Conservation (phyloP, 768 basidiomycete genomes). For the Hydnomerulius pinastri region DNA sequence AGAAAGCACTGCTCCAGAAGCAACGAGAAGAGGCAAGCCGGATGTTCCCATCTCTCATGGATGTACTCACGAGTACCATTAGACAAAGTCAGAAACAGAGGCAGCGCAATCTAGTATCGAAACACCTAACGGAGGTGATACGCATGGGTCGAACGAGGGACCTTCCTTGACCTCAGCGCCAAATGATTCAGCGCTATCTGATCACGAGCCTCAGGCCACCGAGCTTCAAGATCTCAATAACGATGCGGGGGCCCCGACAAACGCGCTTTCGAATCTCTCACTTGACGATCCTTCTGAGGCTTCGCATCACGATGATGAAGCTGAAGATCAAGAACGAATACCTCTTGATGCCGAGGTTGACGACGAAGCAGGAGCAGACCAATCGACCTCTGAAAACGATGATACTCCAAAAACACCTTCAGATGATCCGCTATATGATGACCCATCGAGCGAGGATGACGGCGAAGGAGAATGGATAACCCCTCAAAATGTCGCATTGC, state of each 20-base stretch:
- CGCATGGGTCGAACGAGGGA: background rate
- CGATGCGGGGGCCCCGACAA: too few species aligned
- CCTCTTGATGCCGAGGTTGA: constrained; percentile 50
- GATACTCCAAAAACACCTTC: constrained; percentile 10
- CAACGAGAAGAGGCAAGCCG: constrained; percentile 31
- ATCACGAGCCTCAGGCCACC: background rate
- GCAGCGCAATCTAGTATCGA: constrained; percentile 1
- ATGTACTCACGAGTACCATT: background rate
- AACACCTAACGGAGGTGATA: constrained; percentile 2
- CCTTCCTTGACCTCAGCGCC: constrained; percentile 1
- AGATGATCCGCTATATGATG: constrained; percentile 57
- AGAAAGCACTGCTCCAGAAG: constrained; percentile 30
- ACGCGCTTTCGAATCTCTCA: constrained; percentile 7
- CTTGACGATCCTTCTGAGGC: constrained; percentile 13
- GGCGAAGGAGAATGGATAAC: constrained; percentile 98
- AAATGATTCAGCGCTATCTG: constrained; percentile 1
- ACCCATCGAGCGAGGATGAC: constrained; percentile 77
- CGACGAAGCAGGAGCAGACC: constrained; percentile 32
- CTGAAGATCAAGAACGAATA: constrained; percentile 28
- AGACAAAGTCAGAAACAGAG: constrained; percentile 9
- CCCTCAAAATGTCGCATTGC: constrained; percentile 76
- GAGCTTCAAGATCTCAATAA: constrained; percentile 11
- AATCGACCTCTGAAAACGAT: constrained; percentile 3
- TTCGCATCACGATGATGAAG: constrained; percentile 1
- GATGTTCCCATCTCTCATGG: constrained; percentile 1